Percentiles rank a stretch among this genome's conserved stretches.
phyloP scores from a whole-genome alignment of 2,329 filamentous ascomycete genomes.

The Pseudogymnoascus sp. region DNA sequence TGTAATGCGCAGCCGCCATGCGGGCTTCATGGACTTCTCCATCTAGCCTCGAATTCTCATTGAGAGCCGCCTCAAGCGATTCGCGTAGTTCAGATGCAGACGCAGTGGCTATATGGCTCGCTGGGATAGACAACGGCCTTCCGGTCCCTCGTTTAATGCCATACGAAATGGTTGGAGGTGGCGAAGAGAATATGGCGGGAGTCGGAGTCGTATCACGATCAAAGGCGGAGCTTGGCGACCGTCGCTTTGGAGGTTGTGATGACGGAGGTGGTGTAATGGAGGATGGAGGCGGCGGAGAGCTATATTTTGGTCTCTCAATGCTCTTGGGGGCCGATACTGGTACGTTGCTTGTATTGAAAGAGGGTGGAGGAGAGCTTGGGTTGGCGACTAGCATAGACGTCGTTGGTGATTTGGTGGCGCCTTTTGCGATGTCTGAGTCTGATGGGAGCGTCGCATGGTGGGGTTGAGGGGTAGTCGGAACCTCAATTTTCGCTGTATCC shows the following conservation, averaged over 20 bases:
- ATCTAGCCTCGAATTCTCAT: slow-evolving; percentile 46
- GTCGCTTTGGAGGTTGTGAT: slow-evolving; percentile 39
- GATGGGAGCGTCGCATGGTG: slow-evolving; percentile 12
- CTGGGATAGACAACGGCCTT: background rate
- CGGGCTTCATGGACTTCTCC: slow-evolving; percentile 52
- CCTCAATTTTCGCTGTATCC: slow-evolving; percentile 1
- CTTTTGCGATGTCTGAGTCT: slow-evolving; percentile 5
- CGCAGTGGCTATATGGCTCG: slow-evolving; percentile 45
- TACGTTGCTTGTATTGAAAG: slow-evolving; percentile 24
- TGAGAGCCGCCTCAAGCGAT: slow-evolving; percentile 46
- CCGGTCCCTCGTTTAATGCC: slow-evolving; percentile 18
- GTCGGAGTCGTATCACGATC: slow-evolving; percentile 18
- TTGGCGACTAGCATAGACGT: slow-evolving; percentile 10
- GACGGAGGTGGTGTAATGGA: slow-evolving; percentile 56
- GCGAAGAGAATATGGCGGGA: slow-evolving; percentile 22
- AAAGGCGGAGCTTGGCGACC: slow-evolving; percentile 3
- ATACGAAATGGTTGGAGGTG: slow-evolving; percentile 24
- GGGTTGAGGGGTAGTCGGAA: slow-evolving; percentile 11
- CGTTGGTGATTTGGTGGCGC: background rate
- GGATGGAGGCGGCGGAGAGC: slow-evolving; percentile 34
- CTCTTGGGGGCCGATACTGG: slow-evolving; percentile 22
- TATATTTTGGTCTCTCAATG: slow-evolving; percentile 13
- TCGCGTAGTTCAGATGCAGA: slow-evolving; percentile 46
- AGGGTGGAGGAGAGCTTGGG: slow-evolving; percentile 27
- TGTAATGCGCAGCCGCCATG: slow-evolving; percentile 81